A percentile compares a stretch with the other conserved stretches of the same genome.
Evolutionary conservation across 2,329 filamentous ascomycete species (phyloP).

Genomic region (Aspergillus sp.): DNA sequence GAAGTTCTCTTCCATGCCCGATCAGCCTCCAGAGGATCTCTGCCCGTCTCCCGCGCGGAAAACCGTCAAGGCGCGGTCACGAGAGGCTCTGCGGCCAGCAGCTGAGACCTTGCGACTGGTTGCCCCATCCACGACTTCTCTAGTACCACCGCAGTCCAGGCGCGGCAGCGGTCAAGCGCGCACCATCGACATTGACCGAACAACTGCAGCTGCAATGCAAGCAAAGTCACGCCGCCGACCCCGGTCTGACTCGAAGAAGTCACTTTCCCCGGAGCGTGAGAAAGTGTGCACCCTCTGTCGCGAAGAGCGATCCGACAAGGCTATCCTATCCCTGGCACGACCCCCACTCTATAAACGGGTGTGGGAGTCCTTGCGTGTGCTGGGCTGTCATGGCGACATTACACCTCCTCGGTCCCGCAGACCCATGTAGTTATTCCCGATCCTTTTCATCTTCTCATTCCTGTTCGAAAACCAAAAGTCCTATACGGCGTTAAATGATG

Average conservation of each 20-base stretch:
- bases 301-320: slow-evolving; percentile 29
- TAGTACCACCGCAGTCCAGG: slow-evolving; percentile 27
- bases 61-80: slow-evolving; percentile 23
- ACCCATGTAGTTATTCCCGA: slow-evolving; percentile 13
- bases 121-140: slow-evolving; percentile 38
- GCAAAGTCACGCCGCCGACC: slow-evolving; percentile 38
- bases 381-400: slow-evolving; percentile 28
- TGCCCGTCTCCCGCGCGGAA: slow-evolving; percentile 22
- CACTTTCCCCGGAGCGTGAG: slow-evolving; percentile 27
- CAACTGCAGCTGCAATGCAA: slow-evolving; percentile 39
- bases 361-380: slow-evolving; percentile 28
- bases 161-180: slow-evolving; percentile 28
- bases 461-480: slow-evolving; percentile 8
- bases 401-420: slow-evolving; percentile 20
- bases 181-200: slow-evolving; percentile 35
- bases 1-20: slow-evolving; percentile 33
- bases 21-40: slow-evolving; percentile 21
- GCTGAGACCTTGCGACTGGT: slow-evolving; percentile 40
- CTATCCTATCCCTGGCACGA: slow-evolving; percentile 23
- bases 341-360: slow-evolving; percentile 27
- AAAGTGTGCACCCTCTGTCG: slow-evolving; percentile 34
- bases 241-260: slow-evolving; percentile 30
- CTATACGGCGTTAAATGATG: slow-evolving; percentile 14
- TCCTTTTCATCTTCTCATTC: not conserved
- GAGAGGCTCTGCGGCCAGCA: slow-evolving; percentile 27